Evolutionary conservation across 352 stramenopile species (phyloP).

Genomic region (Saprolegnia diclina): DNA sequence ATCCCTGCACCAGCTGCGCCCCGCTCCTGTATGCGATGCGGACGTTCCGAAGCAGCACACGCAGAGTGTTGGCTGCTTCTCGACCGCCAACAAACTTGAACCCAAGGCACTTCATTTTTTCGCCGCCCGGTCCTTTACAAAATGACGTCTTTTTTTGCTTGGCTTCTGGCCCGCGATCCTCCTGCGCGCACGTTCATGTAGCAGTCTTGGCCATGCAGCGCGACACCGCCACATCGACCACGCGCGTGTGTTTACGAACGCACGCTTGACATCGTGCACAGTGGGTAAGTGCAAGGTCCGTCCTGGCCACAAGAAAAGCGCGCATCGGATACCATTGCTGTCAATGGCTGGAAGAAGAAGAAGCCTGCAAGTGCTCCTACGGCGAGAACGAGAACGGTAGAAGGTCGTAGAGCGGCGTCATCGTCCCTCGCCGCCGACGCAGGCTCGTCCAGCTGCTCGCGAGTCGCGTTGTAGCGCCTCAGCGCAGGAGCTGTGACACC

Average conservation of each 20-base stretch:
- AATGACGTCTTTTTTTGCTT: too few relatives aligned
- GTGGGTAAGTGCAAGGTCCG: neutral
- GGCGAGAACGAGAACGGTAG: too few relatives aligned
- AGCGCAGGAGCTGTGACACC: slow-evolving; percentile 9
- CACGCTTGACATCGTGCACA: neutral
- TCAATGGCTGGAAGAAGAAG: too few relatives aligned
- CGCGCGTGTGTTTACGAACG: neutral
- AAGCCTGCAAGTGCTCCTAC: too few relatives aligned
- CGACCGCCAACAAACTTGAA: too few relatives aligned
- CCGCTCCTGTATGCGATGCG: neutral
- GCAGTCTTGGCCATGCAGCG: neutral
- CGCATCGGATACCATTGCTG: neutral
- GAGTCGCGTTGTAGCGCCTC: neutral
- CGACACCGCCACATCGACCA: neutral
- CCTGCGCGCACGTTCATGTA: too few relatives aligned
- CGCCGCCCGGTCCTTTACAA: too few relatives aligned
- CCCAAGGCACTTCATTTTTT: too few relatives aligned
- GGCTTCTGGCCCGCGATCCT: too few relatives aligned
- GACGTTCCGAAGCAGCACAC: neutral
- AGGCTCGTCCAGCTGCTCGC: neutral
- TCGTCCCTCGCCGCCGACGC: too few relatives aligned
- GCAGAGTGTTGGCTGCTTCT: neutral
- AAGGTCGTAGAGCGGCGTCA: too few relatives aligned
- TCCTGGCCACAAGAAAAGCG: neutral
- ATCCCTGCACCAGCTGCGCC: neutral